Percentiles rank a stretch among this genome's conserved stretches.
phyloP scores from a whole-genome alignment of 2,329 filamentous ascomycete genomes.

The Botrytis deweyae region DNA sequence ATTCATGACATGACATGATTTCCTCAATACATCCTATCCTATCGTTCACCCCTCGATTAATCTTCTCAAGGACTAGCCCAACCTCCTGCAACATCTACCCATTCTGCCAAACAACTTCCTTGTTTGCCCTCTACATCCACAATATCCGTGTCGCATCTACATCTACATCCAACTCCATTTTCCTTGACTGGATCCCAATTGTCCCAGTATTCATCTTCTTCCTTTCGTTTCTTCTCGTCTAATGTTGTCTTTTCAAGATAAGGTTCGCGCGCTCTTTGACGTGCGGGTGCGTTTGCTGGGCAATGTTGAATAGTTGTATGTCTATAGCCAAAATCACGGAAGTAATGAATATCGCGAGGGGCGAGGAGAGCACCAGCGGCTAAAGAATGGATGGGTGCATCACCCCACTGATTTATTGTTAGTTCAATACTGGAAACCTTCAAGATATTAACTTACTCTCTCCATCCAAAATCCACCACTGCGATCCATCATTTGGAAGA shows the following conservation, averaged over 20 bases:
- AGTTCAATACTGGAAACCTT: conserved; percentile 22
- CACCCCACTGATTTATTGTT: conserved; percentile 72
- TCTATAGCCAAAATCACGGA: conserved; percentile 96
- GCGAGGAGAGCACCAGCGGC: conserved; percentile 85
- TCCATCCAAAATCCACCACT: conserved; percentile 99
- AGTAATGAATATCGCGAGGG: conserved; percentile 89
- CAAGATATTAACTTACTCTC: conserved; percentile 59
- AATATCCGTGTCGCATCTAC: conserved; percentile 95
- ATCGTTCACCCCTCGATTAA: conserved; percentile 6
- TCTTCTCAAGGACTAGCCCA: conserved; percentile 59
- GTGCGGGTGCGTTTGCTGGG: conserved; percentile 87
- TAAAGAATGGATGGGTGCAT: conserved; percentile 96
- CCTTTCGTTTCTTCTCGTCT: conserved; percentile 78
- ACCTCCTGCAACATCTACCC: conserved; percentile 95
- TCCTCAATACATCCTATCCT: conserved; percentile 11
- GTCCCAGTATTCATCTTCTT: conserved; percentile 97
- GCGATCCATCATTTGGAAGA: conserved; percentile 98
- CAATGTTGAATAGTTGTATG: conserved; percentile 99
- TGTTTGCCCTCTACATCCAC: conserved; percentile 97
- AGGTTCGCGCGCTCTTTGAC: conserved; percentile 77
- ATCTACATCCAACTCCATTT: conserved; percentile 95
- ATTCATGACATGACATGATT: neutral
- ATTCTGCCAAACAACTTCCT: conserved; percentile 90
- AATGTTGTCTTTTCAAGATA: conserved; percentile 78
- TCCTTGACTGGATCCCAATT: conserved; percentile 83